Evolutionary conservation across 257 asterid genomes (phyloP), one percentile per base, ranked within the genome.

Genomic region (Buddleja alternifolia): DNA sequence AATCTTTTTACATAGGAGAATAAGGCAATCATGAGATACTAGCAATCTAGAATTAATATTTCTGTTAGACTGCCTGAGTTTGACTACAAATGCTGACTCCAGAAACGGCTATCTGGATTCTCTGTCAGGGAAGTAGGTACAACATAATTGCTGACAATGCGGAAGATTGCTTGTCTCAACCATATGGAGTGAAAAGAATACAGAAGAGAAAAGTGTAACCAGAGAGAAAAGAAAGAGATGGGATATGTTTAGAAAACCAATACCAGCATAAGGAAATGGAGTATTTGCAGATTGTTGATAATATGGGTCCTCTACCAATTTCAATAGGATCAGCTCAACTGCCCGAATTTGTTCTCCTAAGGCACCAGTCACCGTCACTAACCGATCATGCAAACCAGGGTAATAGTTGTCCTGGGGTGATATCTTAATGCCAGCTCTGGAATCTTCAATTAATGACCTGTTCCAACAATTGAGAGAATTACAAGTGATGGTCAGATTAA

Each of bases 301-400:
- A 45, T 85, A 83, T 67, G 76, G 79, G 63, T 92, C 96, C 70
- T 85, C 96, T 4, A 82, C 85, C 82, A 92, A 78, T 80, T 92
- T 92, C 76, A 82, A 70, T 16, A 92, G 77, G 78, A 92, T 85
- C 80, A 92, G 83, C 67, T 92, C 97, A 63, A 89, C 72, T 10
- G 96, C 97, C 67, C 83, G 86, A 88, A 92, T 78, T 82, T 89
- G 97, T 59, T 80, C 90, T 4, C 69, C 90, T 69, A 89, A 73
- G 71, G 88, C 80, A 57, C 97, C 97, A 60, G 79, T 61, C 42
- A 92, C 89, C 8, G 93, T 84, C 72, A 92, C 95, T 69, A 92
- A 73, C 67, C 97, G 85, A 77, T 92, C 97, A 79, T 88, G 96
- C 76, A 92, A 78, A 71, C 96, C 97, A 57, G 96, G 96, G 68